Base-by-base conservation (phyloP, 768 basidiomycete genomes). In the Termitomyces sp. region DNA sequence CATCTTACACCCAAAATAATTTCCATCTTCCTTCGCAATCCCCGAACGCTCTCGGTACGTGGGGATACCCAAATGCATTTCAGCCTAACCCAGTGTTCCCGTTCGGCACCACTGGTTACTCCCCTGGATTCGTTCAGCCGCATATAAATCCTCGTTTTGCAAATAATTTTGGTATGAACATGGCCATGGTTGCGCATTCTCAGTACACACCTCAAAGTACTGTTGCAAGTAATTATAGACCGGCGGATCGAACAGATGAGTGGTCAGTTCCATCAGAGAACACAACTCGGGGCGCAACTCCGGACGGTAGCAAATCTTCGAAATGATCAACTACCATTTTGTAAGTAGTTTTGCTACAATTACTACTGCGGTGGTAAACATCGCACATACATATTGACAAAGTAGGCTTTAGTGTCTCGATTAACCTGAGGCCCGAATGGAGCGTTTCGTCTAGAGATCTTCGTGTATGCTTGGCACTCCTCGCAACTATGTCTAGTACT, bases 101-200 rank as follows among this genome's bases (percentile, higher is more conserved):
- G 22, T 64, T 56, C 31, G 61, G 63, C 6, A 29, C 46, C 20
- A 53, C 61, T 41, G 44, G 54, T 13, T 66, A 61, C 42, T 59
- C 69, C 39, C 58, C 64, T 59, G 59, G 56, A 4, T 69, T 66
- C 39, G 75, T 90, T n/a, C 88, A 90, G 61, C 90, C 90, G 6
- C 90, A 92, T 65, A 92, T 92, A 58, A 92, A 92, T 63, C 90
- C 90, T 9, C 79, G 85, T 12, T 92, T 92, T 69, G 87, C 88
- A 14, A 79, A 82, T 32, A 72, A 73, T 29, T 87, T 90, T 60
- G 87, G 84, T 26, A 68, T 85, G 56, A 73, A 76, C 49, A 59
- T 79, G 59, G 70, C 65, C 56, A 66, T 66, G 52, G 48, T 59
- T 37, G 51, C 56, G 14, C 63, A 60, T 43, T 48, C 48, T 43